Percentiles rank a stretch among this genome's conserved stretches.
These are phyloP conservation scores for Lasiodiplodia sp. DNA, from an alignment of 2,329 filamentous ascomycete genomes.

Conservation along the genomic window DNA sequence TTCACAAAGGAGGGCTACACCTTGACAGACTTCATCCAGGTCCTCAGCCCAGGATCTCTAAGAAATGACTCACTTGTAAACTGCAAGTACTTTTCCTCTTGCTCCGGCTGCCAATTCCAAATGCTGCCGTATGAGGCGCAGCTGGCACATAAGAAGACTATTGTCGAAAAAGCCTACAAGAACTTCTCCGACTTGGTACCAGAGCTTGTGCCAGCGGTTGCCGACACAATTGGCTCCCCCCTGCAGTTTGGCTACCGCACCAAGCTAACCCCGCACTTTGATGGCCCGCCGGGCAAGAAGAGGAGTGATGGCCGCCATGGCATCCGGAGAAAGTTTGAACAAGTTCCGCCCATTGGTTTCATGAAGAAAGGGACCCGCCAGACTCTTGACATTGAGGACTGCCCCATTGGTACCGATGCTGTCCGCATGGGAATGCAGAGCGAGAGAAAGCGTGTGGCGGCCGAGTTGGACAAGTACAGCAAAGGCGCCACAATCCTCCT, in stretches of 20 bases:
- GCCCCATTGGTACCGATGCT: slow-evolving; percentile 89
- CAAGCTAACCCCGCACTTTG: slow-evolving; percentile 96
- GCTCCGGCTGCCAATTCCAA: slow-evolving; percentile 95
- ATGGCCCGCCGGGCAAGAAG: slow-evolving; percentile 69
- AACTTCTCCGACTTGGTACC: slow-evolving; percentile 88
- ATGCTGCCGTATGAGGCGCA: slow-evolving; percentile 92
- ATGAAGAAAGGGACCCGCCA: slow-evolving; percentile 81
- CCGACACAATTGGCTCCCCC: slow-evolving; percentile 88
- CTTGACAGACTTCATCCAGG: slow-evolving; percentile 80
- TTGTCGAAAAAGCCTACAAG: slow-evolving; percentile 88
- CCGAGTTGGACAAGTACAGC: slow-evolving; percentile 74
- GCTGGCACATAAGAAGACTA: slow-evolving; percentile 79
- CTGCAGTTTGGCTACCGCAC: slow-evolving; percentile 93
- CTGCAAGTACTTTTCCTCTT: slow-evolving; percentile 87
- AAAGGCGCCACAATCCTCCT: slow-evolving; percentile 88
- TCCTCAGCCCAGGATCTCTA: slow-evolving; percentile 74
- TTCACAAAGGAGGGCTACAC: slow-evolving; percentile 71
- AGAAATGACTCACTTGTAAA: slow-evolving; percentile 79
- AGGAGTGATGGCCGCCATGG: slow-evolving; percentile 57
- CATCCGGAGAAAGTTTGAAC: slow-evolving; percentile 64
- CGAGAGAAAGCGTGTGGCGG: slow-evolving; percentile 78
- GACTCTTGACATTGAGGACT: slow-evolving; percentile 95
- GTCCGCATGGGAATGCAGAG: slow-evolving; percentile 79
- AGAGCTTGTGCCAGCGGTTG: slow-evolving; percentile 75
- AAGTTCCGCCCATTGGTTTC: slow-evolving; percentile 85